A percentile compares a stretch with the other conserved stretches of the same genome.
Evolutionary conservation across 2,329 filamentous ascomycete genomes (phyloP).

Genomic region (Aspergillus thermomutatus): DNA sequence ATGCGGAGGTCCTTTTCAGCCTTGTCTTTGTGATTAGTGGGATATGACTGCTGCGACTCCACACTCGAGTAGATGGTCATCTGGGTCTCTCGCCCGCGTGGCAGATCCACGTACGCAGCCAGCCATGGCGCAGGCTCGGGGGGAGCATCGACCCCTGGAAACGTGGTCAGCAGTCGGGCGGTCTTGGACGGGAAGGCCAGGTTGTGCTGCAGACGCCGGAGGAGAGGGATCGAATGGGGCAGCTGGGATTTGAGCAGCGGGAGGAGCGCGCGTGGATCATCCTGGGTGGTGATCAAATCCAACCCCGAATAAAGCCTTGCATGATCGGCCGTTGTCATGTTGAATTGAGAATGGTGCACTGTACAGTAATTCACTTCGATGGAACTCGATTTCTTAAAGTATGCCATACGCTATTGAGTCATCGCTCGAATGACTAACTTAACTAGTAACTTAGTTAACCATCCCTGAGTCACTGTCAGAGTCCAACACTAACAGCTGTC

Average conservation of each 20-base stretch:
- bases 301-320: constrained; percentile 8
- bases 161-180: constrained; percentile 33
- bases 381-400: too few species aligned
- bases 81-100: constrained; percentile 39
- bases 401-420: not conserved
- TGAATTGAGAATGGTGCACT: too few species aligned
- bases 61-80: constrained; percentile 41
- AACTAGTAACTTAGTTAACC: too few species aligned
- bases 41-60: too few species aligned
- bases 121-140: constrained; percentile 38
- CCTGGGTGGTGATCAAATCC: constrained; percentile 11
- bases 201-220: constrained; percentile 40
- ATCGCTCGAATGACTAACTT: too few species aligned
- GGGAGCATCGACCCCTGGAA: constrained; percentile 15
- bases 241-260: constrained; percentile 32
- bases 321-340: too few species aligned
- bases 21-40: too few species aligned
- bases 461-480: too few species aligned
- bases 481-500: not conserved
- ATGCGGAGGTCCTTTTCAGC: constrained; percentile 1
- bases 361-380: too few species aligned
- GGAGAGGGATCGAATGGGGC: constrained; percentile 35
- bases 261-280: constrained; percentile 18
- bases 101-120: constrained; percentile 40
- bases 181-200: constrained; percentile 29